Conservation (phyloP, 176 grass and related monocot genomes). For the Panicum miliaceum region DNA sequence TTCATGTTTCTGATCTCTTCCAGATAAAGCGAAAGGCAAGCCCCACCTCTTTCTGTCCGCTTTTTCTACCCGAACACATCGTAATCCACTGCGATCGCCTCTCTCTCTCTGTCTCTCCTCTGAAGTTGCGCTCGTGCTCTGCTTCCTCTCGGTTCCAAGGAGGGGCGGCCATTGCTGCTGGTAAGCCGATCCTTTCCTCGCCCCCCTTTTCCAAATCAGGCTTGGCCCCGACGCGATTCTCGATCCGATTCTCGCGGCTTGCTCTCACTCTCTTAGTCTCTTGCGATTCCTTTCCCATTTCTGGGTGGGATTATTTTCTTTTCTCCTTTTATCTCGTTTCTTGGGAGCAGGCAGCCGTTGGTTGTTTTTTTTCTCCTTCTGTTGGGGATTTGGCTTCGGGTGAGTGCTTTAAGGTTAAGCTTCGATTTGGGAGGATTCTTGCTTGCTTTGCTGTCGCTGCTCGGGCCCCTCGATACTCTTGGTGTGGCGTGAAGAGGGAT, state of each 20-base stretch:
- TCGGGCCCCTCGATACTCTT: too few species aligned
- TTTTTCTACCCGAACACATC: background rate
- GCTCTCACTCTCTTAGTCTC: background rate
- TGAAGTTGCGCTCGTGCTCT: constrained; percentile 26
- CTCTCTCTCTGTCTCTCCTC: background rate
- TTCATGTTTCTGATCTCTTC: constrained; percentile 4
- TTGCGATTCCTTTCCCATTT: constrained; percentile 18
- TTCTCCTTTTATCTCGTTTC: background rate
- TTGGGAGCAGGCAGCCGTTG: background rate
- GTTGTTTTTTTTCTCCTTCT: background rate
- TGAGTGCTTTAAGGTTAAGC: background rate
- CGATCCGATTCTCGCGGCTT: background rate
- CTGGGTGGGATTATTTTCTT: background rate
- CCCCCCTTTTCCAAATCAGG: background rate
- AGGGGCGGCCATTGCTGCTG: constrained; percentile 36
- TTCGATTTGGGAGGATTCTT: constrained; percentile 22
- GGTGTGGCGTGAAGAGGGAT: background rate
- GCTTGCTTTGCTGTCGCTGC: background rate
- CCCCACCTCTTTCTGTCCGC: background rate
- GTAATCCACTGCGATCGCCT: background rate
- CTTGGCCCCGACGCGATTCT: background rate
- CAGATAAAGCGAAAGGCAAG: constrained; percentile 13
- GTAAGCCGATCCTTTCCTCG: background rate
- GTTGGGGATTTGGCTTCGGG: background rate
- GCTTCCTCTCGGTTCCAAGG: constrained; percentile 18